phyloP scores from a whole-genome alignment of 2,329 filamentous ascomycete species.

The Aureobasidium sp. region DNA sequence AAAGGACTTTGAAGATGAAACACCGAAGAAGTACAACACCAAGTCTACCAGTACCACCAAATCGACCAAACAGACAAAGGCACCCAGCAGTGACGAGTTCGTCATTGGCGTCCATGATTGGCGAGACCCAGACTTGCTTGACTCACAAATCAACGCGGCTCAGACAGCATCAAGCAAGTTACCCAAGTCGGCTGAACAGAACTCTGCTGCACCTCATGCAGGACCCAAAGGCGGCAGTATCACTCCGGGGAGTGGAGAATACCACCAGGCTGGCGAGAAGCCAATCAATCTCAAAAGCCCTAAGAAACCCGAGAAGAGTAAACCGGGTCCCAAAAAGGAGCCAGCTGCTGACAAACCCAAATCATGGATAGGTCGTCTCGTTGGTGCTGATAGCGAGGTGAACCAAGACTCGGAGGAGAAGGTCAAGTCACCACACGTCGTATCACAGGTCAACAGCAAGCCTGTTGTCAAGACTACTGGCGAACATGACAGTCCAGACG shows the following conservation, averaged over 20 bases:
- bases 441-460: constrained; percentile 7
- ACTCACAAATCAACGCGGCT: constrained; percentile 19
- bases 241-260: constrained; percentile 67
- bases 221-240: constrained; percentile 58
- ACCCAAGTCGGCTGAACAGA: constrained; percentile 27
- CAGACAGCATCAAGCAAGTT: constrained; percentile 23
- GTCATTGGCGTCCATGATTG: constrained; percentile 82
- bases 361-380: constrained; percentile 1
- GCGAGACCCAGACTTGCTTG: constrained; percentile 68
- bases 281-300: constrained; percentile 14
- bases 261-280: constrained; percentile 31
- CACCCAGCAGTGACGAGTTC: constrained; percentile 52
- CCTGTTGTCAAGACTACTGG: not conserved
- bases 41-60: constrained; percentile 17
- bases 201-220: constrained; percentile 26
- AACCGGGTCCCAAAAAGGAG: constrained; percentile 2
- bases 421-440: not conserved
- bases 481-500: constrained; percentile 12
- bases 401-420: not conserved
- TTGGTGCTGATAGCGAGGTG: not conserved
- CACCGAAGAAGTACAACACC: constrained; percentile 18
- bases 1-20: constrained; percentile 55
- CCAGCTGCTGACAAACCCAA: not conserved
- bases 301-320: constrained; percentile 18
- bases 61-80: constrained; percentile 24